phyloP scores from a whole-genome alignment of 768 basidiomycete species.

The Terana coerulea region DNA sequence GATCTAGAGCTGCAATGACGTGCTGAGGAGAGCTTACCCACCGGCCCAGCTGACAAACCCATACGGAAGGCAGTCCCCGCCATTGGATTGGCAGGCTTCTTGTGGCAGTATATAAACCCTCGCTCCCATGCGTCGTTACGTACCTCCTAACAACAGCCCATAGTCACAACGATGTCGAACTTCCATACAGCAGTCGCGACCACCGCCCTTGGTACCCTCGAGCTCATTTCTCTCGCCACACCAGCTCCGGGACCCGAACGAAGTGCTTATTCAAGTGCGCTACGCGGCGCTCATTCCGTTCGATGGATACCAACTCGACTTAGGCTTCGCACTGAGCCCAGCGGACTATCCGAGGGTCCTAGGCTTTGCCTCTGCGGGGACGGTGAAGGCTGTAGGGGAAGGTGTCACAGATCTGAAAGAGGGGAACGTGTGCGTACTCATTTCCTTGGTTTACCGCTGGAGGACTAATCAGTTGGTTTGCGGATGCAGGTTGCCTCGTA shows the following conservation, averaged over 20 bases:
- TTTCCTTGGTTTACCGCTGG: background rate
- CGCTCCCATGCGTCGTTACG: too few relatives aligned
- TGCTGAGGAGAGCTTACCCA: too few relatives aligned
- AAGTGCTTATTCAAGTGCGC: constrained; percentile 6
- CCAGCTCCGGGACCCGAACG: constrained; percentile 3
- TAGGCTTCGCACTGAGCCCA: background rate
- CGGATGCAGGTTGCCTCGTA: background rate
- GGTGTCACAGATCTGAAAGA: constrained; percentile 3
- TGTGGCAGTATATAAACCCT: too few relatives aligned
- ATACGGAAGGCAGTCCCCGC: too few relatives aligned
- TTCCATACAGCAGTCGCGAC: background rate
- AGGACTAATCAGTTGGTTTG: background rate
- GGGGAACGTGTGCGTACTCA: constrained; percentile 2
- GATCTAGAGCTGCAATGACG: too few relatives aligned
- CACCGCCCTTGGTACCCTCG: background rate
- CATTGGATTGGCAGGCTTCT: too few relatives aligned
- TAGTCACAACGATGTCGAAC: background rate
- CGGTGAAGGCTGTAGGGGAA: constrained; percentile 1
- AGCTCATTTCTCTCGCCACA: background rate
- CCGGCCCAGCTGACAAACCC: too few relatives aligned
- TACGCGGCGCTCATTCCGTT: constrained; percentile 5
- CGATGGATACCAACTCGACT: constrained; percentile 4
- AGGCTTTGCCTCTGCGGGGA: background rate
- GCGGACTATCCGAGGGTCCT: constrained; percentile 1
- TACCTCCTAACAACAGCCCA: background rate